Evolutionary conservation across 192 early-diverging fungal species (phyloP).

Genomic region (Haplosporangium gracile): DNA sequence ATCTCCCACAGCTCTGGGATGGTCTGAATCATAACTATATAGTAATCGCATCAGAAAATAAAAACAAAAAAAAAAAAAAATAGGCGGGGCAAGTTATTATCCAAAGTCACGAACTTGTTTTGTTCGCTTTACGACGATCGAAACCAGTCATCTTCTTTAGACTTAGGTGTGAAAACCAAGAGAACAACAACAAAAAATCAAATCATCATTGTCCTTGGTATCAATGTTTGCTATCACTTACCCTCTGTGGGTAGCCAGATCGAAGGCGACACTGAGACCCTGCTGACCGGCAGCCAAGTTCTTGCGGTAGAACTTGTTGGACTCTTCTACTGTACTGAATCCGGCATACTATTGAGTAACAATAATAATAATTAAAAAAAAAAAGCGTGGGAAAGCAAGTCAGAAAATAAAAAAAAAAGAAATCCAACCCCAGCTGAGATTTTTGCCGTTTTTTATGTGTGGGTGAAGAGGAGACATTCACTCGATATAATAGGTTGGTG

Average conservation of each 20-base stretch:
- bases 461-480: background rate
- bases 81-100: background rate
- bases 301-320: constrained; percentile 89
- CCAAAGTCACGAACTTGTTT: background rate
- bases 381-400: constrained; percentile 9
- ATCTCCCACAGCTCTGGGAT: constrained; percentile 90
- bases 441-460: background rate
- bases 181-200: background rate
- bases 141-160: background rate
- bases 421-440: constrained; percentile 2
- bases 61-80: background rate
- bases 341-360: constrained; percentile 78
- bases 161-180: background rate
- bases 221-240: constrained; percentile 20
- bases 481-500: background rate
- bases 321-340: constrained; percentile 94
- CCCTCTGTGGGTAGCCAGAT: constrained; percentile 92
- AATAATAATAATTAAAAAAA: background rate
- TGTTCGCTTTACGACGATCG: background rate
- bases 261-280: constrained; percentile 89
- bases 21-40: constrained; percentile 87
- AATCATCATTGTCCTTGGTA: background rate
- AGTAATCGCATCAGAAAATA: background rate
- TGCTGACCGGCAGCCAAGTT: constrained; percentile 92
- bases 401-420: background rate